Base-by-base conservation (phyloP, 805 yeast species). In the Scheffersomyces spartinae region DNA sequence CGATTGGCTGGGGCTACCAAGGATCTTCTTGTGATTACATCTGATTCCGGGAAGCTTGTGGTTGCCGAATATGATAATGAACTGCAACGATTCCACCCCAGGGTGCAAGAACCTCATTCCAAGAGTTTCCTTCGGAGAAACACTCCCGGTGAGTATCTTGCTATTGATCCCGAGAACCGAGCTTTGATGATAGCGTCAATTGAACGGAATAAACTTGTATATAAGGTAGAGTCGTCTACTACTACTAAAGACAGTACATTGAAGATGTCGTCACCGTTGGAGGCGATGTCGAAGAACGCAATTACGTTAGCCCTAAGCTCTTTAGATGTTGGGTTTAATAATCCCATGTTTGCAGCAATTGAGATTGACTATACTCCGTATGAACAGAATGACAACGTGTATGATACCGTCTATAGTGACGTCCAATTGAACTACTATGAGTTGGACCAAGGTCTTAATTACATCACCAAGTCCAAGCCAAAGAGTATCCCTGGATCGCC, bases 371-470 rank as follows among this genome's bases (percentile, higher is more conserved):
- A 70, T 30, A 41, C 56, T 5, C 55, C 51, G 1, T 43, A 39
- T 25, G 53, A 53, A 17, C 43, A 47, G 16, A 43, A 39, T 12
- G 42, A 42, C 14, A 16, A 23, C 10, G 12, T 23, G 4, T 22
- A 30, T 27, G 33, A 43, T 33, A 20, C 33, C 4, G 31, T 29
- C 5, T 9, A 20, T 4, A 32, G 42, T 7, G 32, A 34, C 1
- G 25, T 49, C 25, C 36, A 42, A 15, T 54, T 88, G 26, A 66
- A 71, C 3, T 79, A 70, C 44, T 88, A 88, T 51, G 88, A 83
- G 41, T 52, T 86, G 14, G 96, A 91, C 46, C 63, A 82, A 20
- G 95, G 96, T 1, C 55, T 88, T 24, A 86, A 86, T 42, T 80
- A 78, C 43, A 68, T 86, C 2, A 61, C 79, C 1, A 67, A 64